Percentiles rank a stretch among this genome's conserved stretches.
phyloP scores from a whole-genome alignment of 805 yeast genomes.

The Candida michaelii region DNA sequence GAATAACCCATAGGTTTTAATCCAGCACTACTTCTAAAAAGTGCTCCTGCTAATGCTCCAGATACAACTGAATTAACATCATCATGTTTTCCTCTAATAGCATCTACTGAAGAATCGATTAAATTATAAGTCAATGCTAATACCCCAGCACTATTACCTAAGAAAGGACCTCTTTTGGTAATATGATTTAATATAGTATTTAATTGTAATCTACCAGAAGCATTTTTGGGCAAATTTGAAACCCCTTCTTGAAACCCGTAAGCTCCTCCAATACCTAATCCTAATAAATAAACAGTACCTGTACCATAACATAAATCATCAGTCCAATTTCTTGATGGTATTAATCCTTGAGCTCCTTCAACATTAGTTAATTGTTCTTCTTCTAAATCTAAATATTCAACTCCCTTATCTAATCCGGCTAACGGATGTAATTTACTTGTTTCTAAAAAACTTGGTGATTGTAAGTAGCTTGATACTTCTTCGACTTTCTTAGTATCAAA shows the following conservation, averaged over 20 bases:
- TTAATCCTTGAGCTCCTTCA: slow-evolving; percentile 85
- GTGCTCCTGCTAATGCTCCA: slow-evolving; percentile 90
- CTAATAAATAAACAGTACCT: slow-evolving; percentile 86
- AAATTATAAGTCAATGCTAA: slow-evolving; percentile 87
- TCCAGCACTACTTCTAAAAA: slow-evolving; percentile 85
- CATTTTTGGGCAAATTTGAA: slow-evolving; percentile 67
- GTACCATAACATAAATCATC: slow-evolving; percentile 98
- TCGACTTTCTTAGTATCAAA: slow-evolving; percentile 65
- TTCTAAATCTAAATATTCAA: slow-evolving; percentile 88
- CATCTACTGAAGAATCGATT: slow-evolving; percentile 76
- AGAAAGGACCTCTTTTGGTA: slow-evolving; percentile 92
- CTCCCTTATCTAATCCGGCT: slow-evolving; percentile 86
- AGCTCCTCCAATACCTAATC: slow-evolving; percentile 86
- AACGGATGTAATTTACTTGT: slow-evolving; percentile 75
- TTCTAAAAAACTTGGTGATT: slow-evolving; percentile 63
- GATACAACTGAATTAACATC: slow-evolving; percentile 78
- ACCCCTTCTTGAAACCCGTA: slow-evolving; percentile 89
- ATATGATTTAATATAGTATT: slow-evolving; percentile 89
- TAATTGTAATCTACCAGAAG: slow-evolving; percentile 77
- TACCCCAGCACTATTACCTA: slow-evolving; percentile 95
- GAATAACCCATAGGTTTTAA: slow-evolving; percentile 84
- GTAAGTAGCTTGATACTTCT: slow-evolving; percentile 62
- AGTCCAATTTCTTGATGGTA: slow-evolving; percentile 97
- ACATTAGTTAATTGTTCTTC: slow-evolving; percentile 69
- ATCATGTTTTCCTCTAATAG: slow-evolving; percentile 86